Evolutionary conservation across 108 stramenopile genomes (phyloP), one percentile per base, ranked within the genome.

Genomic region (Conticribra weissflogii): DNA sequence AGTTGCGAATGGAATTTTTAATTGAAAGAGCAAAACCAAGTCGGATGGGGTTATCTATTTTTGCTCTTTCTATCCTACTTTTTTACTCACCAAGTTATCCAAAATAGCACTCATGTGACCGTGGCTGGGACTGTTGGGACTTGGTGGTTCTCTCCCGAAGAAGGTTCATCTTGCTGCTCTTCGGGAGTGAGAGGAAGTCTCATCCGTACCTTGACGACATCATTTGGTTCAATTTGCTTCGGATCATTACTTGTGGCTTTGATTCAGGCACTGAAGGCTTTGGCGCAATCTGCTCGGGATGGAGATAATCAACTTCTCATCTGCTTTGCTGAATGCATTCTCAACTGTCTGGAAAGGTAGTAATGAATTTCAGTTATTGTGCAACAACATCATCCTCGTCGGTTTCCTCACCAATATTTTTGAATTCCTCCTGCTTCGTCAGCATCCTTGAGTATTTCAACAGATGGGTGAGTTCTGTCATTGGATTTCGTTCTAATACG

Each of bases 61-160:
- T 64, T 87, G 24, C 85, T 96, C 23, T 63, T 91, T 41, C 47
- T 93, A 9, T 90, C 86, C 21, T 92, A 85, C 68, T 92, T 86
- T 78, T 96, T 92, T 89, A 84, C 87, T 22, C 63, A 74, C 24
- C 89, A 92, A 71, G 92, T 92, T 2, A 85, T 93, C 65, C 84
- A 88, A 34, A 95, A 96, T 69, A 81, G 83, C 23, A 87, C 91
- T 8, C 93, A 93, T 41, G 75, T 74, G 12, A 89, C 93, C 23
- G 85, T 89, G 5, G 88, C 89, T 3, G 95, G 93, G 8, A 90
- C 94, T 16, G 90, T 96, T 8, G 94, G 91, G 4, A 90, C 89
- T 7, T 97, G 94, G 94, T 97, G 97, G 97, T 86, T 92, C 57
- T 54, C 78, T 29, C 88, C 91, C 4, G 33, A 54, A 29, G 88